phyloP scores from a whole-genome alignment of 805 yeast genomes.

The Tetrapisispora fleetii region DNA sequence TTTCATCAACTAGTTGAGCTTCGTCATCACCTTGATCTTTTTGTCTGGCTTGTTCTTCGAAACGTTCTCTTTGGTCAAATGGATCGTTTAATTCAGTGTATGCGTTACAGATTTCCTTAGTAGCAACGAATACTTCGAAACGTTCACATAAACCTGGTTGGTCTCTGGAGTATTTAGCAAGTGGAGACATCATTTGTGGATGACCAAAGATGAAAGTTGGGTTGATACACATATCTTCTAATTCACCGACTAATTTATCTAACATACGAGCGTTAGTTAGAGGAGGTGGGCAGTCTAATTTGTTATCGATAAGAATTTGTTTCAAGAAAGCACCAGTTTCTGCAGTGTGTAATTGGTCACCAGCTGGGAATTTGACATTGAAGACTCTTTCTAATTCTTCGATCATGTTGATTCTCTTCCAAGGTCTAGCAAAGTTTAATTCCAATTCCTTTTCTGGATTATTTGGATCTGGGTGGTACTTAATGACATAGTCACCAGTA shows the following conservation, averaged over 20 bases:
- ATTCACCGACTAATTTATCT: conserved; percentile 94
- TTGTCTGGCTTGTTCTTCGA: conserved; percentile 98
- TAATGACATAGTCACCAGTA: conserved; percentile 77
- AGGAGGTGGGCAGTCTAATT: conserved; percentile 81
- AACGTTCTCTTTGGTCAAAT: conserved; percentile 93
- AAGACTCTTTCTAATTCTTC: conserved; percentile 84
- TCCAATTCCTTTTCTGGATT: conserved; percentile 76
- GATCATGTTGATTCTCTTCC: conserved; percentile 98
- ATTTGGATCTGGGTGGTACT: conserved; percentile 90
- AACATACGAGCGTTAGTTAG: conserved; percentile 97
- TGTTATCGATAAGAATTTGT: conserved; percentile 64
- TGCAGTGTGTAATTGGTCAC: conserved; percentile 85
- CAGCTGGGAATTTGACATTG: conserved; percentile 88
- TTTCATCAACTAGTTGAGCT: conserved; percentile 93
- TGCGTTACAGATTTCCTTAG: conserved; percentile 96
- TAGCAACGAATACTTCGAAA: conserved; percentile 96
- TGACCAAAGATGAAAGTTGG: conserved; percentile 98
- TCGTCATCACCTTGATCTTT: conserved; percentile 99
- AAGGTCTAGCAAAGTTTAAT: conserved; percentile 87
- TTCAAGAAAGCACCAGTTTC: conserved; percentile 90
- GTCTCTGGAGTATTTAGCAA: conserved; percentile 91
- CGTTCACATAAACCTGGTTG: conserved; percentile 95
- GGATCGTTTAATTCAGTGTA: conserved; percentile 99
- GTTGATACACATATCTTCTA: conserved; percentile 88
- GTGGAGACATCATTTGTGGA: conserved; percentile 99